phyloP scores from a whole-genome alignment of 805 yeast species.

The Wickerhamomyces sydowiorum region DNA sequence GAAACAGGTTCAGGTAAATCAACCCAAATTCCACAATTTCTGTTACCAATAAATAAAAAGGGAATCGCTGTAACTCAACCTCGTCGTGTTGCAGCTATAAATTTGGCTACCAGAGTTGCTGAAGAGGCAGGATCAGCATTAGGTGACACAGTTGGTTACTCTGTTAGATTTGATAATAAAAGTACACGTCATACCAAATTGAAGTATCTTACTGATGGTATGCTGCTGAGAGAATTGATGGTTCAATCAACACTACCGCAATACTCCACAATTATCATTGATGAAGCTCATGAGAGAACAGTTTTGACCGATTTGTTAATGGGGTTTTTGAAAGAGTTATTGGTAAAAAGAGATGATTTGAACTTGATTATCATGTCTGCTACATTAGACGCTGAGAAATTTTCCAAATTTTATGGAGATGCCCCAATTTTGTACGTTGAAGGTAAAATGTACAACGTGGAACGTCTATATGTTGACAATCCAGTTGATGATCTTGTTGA shows the following conservation, averaged over 20 bases:
- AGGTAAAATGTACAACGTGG: slow-evolving; percentile 86
- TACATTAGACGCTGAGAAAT: slow-evolving; percentile 85
- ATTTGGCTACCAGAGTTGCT: slow-evolving; percentile 87
- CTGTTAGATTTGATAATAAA: slow-evolving; percentile 83
- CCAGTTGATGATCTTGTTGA: slow-evolving; percentile 83
- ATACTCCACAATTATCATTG: slow-evolving; percentile 76
- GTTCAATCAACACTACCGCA: slow-evolving; percentile 54
- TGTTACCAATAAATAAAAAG: slow-evolving; percentile 47
- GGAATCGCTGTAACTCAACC: slow-evolving; percentile 93
- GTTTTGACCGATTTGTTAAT: slow-evolving; percentile 83
- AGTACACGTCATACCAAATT: slow-evolving; percentile 56
- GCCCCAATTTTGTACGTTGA: slow-evolving; percentile 86
- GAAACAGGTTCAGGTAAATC: slow-evolving; percentile 99
- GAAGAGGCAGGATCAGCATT: slow-evolving; percentile 74
- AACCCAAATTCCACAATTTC: slow-evolving; percentile 90
- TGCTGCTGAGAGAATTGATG: slow-evolving; percentile 90
- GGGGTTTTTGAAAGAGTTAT: slow-evolving; percentile 76
- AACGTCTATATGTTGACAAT: slow-evolving; percentile 55
- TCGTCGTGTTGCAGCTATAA: slow-evolving; percentile 95
- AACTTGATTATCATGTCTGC: slow-evolving; percentile 91
- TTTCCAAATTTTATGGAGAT: slow-evolving; percentile 66
- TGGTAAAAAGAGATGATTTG: slow-evolving; percentile 48
- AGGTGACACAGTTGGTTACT: slow-evolving; percentile 85
- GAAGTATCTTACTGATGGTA: slow-evolving; percentile 94
- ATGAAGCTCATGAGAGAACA: slow-evolving; percentile 98